Percentiles rank a stretch among this genome's conserved stretches.
phyloP scores from a whole-genome alignment of 805 yeast species.

The Metschnikowia cerradonensis region DNA sequence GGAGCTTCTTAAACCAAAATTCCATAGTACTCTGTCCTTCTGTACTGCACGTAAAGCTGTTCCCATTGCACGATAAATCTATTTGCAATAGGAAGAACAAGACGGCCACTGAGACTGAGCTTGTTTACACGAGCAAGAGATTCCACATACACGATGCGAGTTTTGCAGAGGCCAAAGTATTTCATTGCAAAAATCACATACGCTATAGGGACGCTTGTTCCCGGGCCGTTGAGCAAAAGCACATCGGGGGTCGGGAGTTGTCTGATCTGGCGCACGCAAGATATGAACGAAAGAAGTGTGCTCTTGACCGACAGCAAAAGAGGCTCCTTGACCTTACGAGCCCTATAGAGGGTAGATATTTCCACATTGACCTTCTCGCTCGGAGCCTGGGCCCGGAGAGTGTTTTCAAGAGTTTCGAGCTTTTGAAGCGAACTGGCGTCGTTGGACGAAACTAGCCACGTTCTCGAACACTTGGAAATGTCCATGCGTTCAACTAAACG shows the following conservation, averaged over 20 bases:
- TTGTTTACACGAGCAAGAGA: constrained; percentile 76
- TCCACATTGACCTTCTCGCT: constrained; percentile 10
- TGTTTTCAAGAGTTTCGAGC: constrained; percentile 34
- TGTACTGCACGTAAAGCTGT: constrained; percentile 46
- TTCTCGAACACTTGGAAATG: constrained; percentile 23
- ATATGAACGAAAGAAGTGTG: constrained; percentile 36
- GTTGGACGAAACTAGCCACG: constrained; percentile 46
- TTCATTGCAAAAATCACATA: constrained; percentile 51
- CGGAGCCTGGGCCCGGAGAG: background rate
- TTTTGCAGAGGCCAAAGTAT: constrained; percentile 40
- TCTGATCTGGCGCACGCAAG: constrained; percentile 26
- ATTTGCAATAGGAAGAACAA: constrained; percentile 68
- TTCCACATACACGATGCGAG: constrained; percentile 75
- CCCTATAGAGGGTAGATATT: constrained; percentile 45
- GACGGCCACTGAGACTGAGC: constrained; percentile 71
- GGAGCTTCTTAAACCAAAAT: constrained; percentile 48
- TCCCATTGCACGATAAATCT: constrained; percentile 91
- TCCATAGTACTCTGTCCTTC: constrained; percentile 72
- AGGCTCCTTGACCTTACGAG: constrained; percentile 59
- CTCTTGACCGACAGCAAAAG: constrained; percentile 43
- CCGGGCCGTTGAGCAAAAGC: constrained; percentile 74
- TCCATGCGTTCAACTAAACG: constrained; percentile 49
- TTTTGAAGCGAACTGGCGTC: constrained; percentile 48
- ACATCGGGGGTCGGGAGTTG: constrained; percentile 37
- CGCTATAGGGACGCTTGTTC: constrained; percentile 70